Conservation (phyloP, 306 rosid species). For the Cucurbita pepo region DNA sequence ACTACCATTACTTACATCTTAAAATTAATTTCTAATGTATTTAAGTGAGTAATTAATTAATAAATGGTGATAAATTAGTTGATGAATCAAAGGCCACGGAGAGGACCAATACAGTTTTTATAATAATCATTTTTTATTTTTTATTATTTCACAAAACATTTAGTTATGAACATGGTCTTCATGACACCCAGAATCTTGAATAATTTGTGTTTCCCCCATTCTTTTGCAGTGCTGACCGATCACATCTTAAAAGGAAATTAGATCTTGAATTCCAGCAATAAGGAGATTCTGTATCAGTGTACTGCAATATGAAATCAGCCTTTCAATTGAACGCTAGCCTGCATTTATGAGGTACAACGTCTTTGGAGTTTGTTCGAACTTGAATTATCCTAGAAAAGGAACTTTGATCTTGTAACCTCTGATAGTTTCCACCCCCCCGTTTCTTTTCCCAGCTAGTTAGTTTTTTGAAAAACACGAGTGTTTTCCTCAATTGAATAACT, state of each 20-base stretch:
- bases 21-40: not conserved
- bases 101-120: not conserved
- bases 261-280: constrained; percentile 81
- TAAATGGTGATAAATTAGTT: not conserved
- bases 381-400: not conserved
- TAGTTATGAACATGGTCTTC: not conserved
- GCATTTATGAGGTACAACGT: constrained; percentile 2
- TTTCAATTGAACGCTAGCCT: not conserved
- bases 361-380: not conserved
- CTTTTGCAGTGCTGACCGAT: constrained; percentile 61
- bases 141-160: not conserved
- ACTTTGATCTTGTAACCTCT: too few relatives aligned
- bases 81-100: not conserved
- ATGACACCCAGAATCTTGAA: not conserved
- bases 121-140: too few relatives aligned
- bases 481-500: not conserved
- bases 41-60: not conserved
- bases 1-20: not conserved
- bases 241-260: constrained; percentile 82
- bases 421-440: not conserved
- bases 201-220: not conserved
- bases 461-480: not conserved
- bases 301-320: not conserved
- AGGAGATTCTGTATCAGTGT: constrained; percentile 14
- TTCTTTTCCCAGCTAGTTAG: not conserved